Conservation (phyloP, 345 rosid genomes). For the Lagerstroemia speciosa region DNA sequence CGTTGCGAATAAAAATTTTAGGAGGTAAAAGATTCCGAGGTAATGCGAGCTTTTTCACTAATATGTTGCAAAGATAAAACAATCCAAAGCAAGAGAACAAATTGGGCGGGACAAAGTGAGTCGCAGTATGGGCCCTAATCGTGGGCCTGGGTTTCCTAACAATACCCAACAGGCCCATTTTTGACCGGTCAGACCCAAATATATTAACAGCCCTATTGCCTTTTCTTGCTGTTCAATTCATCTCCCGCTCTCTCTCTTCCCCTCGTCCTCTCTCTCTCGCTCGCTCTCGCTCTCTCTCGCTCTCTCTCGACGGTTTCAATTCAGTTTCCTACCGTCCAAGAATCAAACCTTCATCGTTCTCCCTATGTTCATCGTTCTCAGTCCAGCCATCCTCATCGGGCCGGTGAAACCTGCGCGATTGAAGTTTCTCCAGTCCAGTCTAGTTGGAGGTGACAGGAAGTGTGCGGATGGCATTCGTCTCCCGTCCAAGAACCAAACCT, state of each 20-base stretch:
- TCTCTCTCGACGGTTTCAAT: neutral
- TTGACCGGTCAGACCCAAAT: too few relatives aligned
- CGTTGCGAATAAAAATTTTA: too few relatives aligned
- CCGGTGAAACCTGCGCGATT: neutral
- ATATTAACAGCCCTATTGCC: too few relatives aligned
- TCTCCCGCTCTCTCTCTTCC: neutral
- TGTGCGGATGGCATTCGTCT: conserved; percentile 45
- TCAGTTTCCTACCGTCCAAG: neutral
- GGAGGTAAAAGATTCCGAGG: too few relatives aligned
- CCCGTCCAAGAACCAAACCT: neutral
- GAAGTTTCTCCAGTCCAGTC: neutral
- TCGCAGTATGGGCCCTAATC: too few relatives aligned
- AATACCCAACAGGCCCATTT: too few relatives aligned
- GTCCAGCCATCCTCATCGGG: neutral
- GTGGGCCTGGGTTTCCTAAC: too few relatives aligned
- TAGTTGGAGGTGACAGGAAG: conserved; percentile 54
- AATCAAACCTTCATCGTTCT: neutral
- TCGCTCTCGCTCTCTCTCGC: neutral
- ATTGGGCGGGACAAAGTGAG: too few relatives aligned
- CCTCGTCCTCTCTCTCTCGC: neutral
- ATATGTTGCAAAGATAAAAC: too few relatives aligned
- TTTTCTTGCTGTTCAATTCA: too few relatives aligned
- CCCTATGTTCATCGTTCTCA: neutral
- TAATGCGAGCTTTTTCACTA: too few relatives aligned
- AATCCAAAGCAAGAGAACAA: too few relatives aligned